phyloP scores from a whole-genome alignment of 306 rosid species.

The Geum urbanum region DNA sequence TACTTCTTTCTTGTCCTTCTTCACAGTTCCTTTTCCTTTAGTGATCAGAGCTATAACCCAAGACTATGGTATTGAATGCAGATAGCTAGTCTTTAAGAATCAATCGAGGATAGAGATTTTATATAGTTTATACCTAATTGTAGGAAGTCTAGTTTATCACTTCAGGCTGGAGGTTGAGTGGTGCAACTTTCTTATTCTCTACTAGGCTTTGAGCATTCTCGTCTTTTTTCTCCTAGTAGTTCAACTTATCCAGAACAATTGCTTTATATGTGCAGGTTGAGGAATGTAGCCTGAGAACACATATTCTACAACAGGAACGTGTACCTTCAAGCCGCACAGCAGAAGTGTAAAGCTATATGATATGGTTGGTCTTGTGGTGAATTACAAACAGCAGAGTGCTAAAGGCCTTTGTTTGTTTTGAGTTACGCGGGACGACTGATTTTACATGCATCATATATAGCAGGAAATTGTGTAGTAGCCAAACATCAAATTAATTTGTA shows the following conservation, averaged over 20 bases:
- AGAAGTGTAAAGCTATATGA: slow-evolving; percentile 31
- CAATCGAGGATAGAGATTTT: too few relatives aligned
- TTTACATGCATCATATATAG: slow-evolving; percentile 28
- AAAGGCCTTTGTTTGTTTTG: slow-evolving; percentile 32
- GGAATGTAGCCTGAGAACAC: slow-evolving; percentile 74
- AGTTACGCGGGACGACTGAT: slow-evolving; percentile 23
- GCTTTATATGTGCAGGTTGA: slow-evolving; percentile 50
- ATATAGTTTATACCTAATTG: not conserved
- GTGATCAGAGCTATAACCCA: too few relatives aligned
- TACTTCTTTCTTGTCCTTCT: too few relatives aligned
- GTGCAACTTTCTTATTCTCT: not conserved
- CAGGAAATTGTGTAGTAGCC: slow-evolving; percentile 31
- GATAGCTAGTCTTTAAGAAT: too few relatives aligned
- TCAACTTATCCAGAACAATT: slow-evolving; percentile 11
- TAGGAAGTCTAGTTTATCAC: not conserved
- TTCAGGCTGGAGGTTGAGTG: not conserved
- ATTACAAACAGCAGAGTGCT: slow-evolving; percentile 27
- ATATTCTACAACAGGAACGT: slow-evolving; percentile 56
- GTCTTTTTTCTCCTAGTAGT: slow-evolving; percentile 2
- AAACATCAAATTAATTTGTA: slow-evolving; percentile 37
- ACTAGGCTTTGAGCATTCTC: not conserved
- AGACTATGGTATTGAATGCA: too few relatives aligned
- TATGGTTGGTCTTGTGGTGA: slow-evolving; percentile 31
- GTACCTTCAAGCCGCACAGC: slow-evolving; percentile 36
- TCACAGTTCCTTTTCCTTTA: too few relatives aligned